Base-by-base conservation (phyloP, 768 basidiomycete species). In the Mycena polygramma region DNA sequence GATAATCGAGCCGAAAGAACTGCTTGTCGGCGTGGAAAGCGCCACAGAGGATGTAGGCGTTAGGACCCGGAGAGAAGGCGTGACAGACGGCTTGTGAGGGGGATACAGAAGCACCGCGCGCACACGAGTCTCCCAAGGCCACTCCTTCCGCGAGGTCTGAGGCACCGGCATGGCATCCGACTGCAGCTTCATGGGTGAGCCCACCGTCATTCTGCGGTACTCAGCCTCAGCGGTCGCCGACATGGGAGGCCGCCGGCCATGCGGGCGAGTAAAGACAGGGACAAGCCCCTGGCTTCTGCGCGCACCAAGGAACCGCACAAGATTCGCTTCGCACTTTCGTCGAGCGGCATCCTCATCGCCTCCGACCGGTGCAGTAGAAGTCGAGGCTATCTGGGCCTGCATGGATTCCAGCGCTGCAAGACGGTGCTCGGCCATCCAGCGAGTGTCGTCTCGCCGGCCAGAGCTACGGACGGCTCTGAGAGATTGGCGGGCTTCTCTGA, bases 41-140 rank as follows among this genome's bases (percentile, higher is more conserved):
- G 49, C 24, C 37, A 61, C 8, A 26, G 52, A 54, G 30, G 71
- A 66, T 15, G 64, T 61, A 49, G 64, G 55, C 1, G 68, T 68
- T n/a, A 19, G 52, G 19, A 57, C 35, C n/a, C 65, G 35, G 24
- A 63, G 57, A 13, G 30, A 30, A 30, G 72, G 57, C 30, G 64
- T 10, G 10, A 24, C 26, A 0, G 62, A 54, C 13, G 55, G 65
- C 22, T 69, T 69, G 2, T 46, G 51, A 11, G 58, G 19, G 36
- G 48, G 72, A 53, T 68, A 60, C 36, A 73, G 45, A 4, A 70
- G 66, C 41, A 73, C 69, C 22, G 72, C 35, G 45, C 72, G 72
- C 52, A 73, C 66, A 15, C 72, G 68, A 14, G 72, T 68, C 53
- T 73, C 72, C 72, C 72, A 73, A 37, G 72, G 64, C 72, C 72